Evolutionary conservation across 2,329 filamentous ascomycete species (phyloP).

Genomic region (Epichloe uncinata): DNA sequence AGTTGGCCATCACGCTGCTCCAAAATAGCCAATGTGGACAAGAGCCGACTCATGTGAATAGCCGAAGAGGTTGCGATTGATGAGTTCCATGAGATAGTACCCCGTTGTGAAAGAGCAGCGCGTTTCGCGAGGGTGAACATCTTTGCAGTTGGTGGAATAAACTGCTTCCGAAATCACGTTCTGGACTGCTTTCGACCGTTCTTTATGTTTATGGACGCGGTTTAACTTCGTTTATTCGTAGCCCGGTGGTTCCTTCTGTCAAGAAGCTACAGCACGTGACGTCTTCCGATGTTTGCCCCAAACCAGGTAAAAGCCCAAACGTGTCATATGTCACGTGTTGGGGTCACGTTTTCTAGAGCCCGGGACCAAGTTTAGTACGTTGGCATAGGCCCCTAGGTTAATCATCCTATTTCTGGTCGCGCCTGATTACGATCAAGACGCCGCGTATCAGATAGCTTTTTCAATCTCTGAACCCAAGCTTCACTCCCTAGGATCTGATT

Average conservation of each 20-base stretch:
- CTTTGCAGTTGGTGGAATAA: neutral
- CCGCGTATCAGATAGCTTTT: slow-evolving; percentile 13
- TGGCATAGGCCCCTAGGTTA: neutral
- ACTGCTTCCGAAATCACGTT: neutral
- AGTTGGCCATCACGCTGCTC: slow-evolving; percentile 89
- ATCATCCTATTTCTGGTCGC: slow-evolving; percentile 12
- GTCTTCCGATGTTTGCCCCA: neutral
- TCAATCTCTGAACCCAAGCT: neutral
- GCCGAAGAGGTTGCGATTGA: neutral
- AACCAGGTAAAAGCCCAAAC: too few species aligned
- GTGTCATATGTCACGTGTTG: neutral
- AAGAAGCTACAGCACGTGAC: neutral
- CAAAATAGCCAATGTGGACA: slow-evolving; percentile 81
- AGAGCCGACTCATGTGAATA: slow-evolving; percentile 11
- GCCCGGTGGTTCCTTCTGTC: too few species aligned
- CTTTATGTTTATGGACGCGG: slow-evolving; percentile 12
- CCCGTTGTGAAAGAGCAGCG: slow-evolving; percentile 9
- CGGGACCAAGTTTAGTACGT: neutral
- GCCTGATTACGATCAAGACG: slow-evolving; percentile 26
- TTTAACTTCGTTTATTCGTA: slow-evolving; percentile 6
- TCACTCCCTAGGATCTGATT: neutral
- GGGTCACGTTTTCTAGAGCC: neutral
- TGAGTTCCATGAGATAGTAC: neutral
- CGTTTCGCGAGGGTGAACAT: slow-evolving; percentile 21
- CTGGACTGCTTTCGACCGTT: neutral